Conservation (phyloP, 1,284 basidiomycete genomes). For the Irpex sp. region DNA sequence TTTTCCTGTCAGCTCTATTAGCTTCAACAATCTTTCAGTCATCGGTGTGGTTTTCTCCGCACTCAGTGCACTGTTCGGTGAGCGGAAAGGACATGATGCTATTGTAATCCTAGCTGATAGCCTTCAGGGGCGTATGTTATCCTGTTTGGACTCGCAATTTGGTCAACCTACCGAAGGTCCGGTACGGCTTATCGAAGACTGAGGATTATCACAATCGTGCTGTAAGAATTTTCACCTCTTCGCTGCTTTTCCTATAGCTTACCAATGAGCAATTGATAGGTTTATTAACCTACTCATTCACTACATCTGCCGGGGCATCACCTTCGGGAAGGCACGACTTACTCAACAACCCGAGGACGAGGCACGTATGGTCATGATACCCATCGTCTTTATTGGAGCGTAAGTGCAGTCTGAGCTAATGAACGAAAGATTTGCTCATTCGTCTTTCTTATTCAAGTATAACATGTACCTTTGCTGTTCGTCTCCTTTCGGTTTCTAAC, state of each 20-base stretch:
- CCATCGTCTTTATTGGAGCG: background rate
- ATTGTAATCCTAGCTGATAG: background rate
- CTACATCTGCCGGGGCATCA: constrained; percentile 2
- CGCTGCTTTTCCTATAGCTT: background rate
- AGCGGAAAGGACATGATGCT: background rate
- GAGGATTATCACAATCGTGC: background rate
- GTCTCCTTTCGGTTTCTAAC: background rate
- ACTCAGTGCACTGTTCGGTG: constrained; percentile 16
- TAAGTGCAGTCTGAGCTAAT: background rate
- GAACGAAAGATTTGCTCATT: background rate
- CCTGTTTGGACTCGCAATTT: constrained; percentile 4
- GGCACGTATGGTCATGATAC: background rate
- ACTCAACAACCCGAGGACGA: background rate
- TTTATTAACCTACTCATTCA: background rate
- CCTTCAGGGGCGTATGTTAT: constrained; percentile 4
- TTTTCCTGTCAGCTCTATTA: background rate
- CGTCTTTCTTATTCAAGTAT: background rate
- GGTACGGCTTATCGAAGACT: background rate
- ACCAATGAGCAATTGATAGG: background rate
- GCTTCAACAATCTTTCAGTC: constrained; percentile 10
- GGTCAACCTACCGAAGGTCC: background rate
- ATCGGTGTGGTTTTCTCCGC: constrained; percentile 7
- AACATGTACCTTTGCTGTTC: background rate
- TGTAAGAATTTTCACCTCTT: background rate
- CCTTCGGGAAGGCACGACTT: background rate